A percentile compares a stretch with the other conserved stretches of the same genome.
Evolutionary conservation across 352 stramenopile species (phyloP).

Genomic region (Blastocystis hominis): DNA sequence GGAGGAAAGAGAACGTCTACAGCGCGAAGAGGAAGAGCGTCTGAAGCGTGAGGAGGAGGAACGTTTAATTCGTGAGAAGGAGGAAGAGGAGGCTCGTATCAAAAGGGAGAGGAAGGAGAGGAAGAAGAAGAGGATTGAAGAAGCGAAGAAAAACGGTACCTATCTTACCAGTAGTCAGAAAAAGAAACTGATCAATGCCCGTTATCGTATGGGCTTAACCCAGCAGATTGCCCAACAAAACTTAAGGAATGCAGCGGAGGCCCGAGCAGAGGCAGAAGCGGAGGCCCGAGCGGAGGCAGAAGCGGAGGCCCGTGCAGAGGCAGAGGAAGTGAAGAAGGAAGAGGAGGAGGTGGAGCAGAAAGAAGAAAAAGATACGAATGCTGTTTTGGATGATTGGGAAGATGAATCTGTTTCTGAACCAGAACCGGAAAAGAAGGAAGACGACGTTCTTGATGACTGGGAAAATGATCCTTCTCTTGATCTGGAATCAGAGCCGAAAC

Average conservation of each 20-base stretch:
- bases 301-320: conserved; percentile 62
- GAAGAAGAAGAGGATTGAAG: conserved; percentile 6
- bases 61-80: not conserved
- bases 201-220: no score
- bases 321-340: conserved; percentile 60
- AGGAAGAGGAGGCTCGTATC: not conserved
- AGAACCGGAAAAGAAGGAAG: not conserved
- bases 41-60: conserved; percentile 27
- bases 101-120: conserved; percentile 33
- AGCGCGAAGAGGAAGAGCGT: conserved; percentile 26
- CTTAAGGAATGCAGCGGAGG: no score
- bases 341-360: conserved; percentile 68
- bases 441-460: not conserved
- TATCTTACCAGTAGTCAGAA: not conserved
- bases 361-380: conserved; percentile 62
- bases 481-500: not conserved
- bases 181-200: no score
- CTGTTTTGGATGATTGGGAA: conserved; percentile 63
- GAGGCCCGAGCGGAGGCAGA: conserved; percentile 62
- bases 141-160: not conserved
- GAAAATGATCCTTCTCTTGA: not conserved
- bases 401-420: conserved; percentile 60
- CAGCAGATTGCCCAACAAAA: no score
- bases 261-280: conserved; percentile 52
- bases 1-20: not conserved